Evolutionary conservation across 352 stramenopile species (phyloP).

Genomic region (Aphanomyces euteiches): DNA sequence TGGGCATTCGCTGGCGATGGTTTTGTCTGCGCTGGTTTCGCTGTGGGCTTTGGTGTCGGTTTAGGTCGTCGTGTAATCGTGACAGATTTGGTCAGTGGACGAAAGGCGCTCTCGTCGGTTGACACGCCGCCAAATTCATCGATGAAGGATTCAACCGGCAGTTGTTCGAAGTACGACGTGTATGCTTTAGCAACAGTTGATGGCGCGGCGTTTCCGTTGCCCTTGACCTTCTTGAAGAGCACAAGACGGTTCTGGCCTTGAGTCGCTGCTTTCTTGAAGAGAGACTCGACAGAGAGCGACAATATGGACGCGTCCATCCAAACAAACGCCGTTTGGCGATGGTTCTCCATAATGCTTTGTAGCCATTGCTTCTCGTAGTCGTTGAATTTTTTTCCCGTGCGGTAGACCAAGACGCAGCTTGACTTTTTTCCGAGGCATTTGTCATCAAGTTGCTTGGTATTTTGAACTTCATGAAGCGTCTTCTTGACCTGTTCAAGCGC

Average conservation of each 20-base stretch:
- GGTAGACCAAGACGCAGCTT: slow-evolving; percentile 60
- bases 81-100: slow-evolving; percentile 48
- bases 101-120: slow-evolving; percentile 35
- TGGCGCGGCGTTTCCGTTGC: slow-evolving; percentile 36
- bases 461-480: slow-evolving; percentile 52
- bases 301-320: slow-evolving; percentile 64
- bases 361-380: slow-evolving; percentile 73
- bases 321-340: slow-evolving; percentile 61
- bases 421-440: slow-evolving; percentile 57
- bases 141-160: slow-evolving; percentile 57
- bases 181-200: slow-evolving; percentile 52
- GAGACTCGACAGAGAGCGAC: slow-evolving; percentile 65
- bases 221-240: slow-evolving; percentile 54
- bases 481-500: slow-evolving; percentile 58
- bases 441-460: slow-evolving; percentile 56
- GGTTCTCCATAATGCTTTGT: slow-evolving; percentile 48
- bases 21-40: not conserved
- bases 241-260: slow-evolving; percentile 55
- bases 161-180: slow-evolving; percentile 56
- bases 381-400: slow-evolving; percentile 44
- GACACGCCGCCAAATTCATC: slow-evolving; percentile 36
- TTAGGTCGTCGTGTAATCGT: slow-evolving; percentile 40
- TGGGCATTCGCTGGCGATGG: slow-evolving; percentile 9
- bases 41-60: slow-evolving; percentile 5
- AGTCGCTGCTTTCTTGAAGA: slow-evolving; percentile 43